A percentile compares a stretch with the other conserved stretches of the same genome.
These are phyloP conservation scores for Dichotomopilus funicola DNA, from an alignment of 2,329 filamentous ascomycete species.

Conservation along the genomic window DNA sequence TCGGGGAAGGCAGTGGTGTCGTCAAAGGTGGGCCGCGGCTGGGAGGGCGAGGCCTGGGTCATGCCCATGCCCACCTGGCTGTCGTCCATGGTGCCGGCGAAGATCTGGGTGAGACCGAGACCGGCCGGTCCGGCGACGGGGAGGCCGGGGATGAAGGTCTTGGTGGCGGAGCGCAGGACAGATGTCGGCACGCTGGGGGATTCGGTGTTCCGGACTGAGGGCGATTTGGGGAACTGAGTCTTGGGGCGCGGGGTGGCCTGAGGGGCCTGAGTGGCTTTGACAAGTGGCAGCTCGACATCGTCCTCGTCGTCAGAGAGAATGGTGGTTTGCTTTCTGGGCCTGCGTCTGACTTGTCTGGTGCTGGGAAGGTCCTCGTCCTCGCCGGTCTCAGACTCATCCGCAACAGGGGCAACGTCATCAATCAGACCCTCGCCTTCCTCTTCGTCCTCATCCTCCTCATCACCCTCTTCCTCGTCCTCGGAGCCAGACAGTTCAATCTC, in stretches of 20 bases:
- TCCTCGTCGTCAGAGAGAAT: conserved; percentile 63
- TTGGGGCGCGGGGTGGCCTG: conserved; percentile 40
- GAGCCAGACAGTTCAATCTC: conserved; percentile 3
- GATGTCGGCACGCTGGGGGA: conserved; percentile 56
- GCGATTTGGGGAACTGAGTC: conserved; percentile 34
- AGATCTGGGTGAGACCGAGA: conserved; percentile 80
- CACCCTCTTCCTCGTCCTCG: conserved; percentile 24
- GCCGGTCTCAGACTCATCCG: conserved; percentile 27
- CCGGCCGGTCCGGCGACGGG: conserved; percentile 51
- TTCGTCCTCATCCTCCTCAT: conserved; percentile 26
- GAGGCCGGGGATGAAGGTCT: conserved; percentile 63
- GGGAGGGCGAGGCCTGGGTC: conserved; percentile 34
- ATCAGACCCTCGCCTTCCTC: conserved; percentile 26
- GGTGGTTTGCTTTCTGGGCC: conserved; percentile 43
- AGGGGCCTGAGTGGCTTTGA: conserved; percentile 31
- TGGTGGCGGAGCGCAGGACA: conserved; percentile 61
- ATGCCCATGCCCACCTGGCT: conserved; percentile 37
- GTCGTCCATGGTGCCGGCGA: conserved; percentile 79
- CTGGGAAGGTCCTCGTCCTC: conserved; percentile 31
- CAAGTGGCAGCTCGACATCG: conserved; percentile 35
- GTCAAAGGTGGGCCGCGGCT: conserved; percentile 52
- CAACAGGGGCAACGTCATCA: conserved; percentile 22
- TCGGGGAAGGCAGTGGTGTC: conserved; percentile 45
- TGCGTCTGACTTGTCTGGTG: conserved; percentile 38
- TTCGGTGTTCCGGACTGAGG: conserved; percentile 34